Conservation (phyloP, 768 basidiomycete genomes). For the Rhizopogon roseolus region DNA sequence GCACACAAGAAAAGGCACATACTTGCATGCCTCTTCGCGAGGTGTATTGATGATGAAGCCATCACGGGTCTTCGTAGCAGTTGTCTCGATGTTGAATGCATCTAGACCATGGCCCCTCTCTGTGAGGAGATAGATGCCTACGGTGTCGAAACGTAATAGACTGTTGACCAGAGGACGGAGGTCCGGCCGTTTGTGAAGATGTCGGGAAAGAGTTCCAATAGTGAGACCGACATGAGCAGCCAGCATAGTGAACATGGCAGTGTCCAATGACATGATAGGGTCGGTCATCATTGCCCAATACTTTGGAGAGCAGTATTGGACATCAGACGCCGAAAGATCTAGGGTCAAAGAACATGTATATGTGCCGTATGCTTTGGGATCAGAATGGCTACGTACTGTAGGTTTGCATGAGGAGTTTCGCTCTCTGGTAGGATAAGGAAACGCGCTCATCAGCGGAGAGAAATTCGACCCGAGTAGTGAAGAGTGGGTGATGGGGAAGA, state of each 20-base stretch:
- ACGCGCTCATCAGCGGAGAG: conserved; percentile 43
- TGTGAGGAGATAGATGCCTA: conserved; percentile 48
- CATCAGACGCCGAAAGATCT: conserved; percentile 37
- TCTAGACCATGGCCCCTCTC: conserved; percentile 61
- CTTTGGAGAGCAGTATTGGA: conserved; percentile 41
- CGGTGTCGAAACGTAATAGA: conserved; percentile 48
- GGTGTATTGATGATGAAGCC: conserved; percentile 56
- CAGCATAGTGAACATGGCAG: conserved; percentile 50
- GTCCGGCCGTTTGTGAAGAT: conserved; percentile 44
- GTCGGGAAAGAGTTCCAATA: conserved; percentile 50
- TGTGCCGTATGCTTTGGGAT: background rate
- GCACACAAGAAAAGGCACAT: conserved; percentile 7
- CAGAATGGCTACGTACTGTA: conserved; percentile 32
- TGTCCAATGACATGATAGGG: conserved; percentile 46
- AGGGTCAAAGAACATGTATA: background rate
- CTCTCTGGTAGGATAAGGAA: conserved; percentile 45
- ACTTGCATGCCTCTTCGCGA: conserved; percentile 57
- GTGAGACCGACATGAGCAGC: conserved; percentile 47
- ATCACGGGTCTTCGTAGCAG: conserved; percentile 43
- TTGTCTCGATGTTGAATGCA: conserved; percentile 58
- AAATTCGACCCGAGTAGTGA: conserved; percentile 38
- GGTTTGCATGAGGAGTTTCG: conserved; percentile 43
- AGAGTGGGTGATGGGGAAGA: conserved; percentile 37
- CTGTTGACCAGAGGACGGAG: conserved; percentile 43
- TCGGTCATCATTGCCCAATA: conserved; percentile 55